Percentiles rank a stretch among this genome's conserved stretches.
phyloP scores from a whole-genome alignment of 2,329 filamentous ascomycete species.

The Ilyonectria robusta region DNA sequence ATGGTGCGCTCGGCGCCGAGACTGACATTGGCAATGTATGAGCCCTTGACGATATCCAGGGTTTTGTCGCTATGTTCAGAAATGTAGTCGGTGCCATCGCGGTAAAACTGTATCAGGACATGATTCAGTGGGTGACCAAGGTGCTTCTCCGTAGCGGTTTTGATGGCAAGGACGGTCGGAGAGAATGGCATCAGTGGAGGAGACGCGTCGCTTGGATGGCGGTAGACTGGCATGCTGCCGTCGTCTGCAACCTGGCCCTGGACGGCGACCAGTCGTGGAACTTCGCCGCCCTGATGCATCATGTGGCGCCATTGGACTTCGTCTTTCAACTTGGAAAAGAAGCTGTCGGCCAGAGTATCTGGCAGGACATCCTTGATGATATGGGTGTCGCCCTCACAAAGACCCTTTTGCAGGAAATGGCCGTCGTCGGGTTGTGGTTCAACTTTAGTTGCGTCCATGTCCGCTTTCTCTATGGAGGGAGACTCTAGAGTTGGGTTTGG shows the following conservation, averaged over 20 bases:
- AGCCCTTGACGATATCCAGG: constrained; percentile 85
- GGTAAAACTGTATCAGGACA: constrained; percentile 92
- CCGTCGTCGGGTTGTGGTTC: constrained; percentile 11
- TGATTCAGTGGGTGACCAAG: constrained; percentile 91
- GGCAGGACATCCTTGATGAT: constrained; percentile 81
- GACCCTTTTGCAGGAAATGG: too few relatives aligned
- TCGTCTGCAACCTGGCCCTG: constrained; percentile 80
- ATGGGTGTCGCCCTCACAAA: constrained; percentile 34
- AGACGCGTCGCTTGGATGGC: constrained; percentile 92
- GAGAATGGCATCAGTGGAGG: constrained; percentile 84
- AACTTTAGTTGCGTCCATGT: constrained; percentile 26
- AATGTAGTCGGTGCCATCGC: constrained; percentile 90
- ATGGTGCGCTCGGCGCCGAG: constrained; percentile 94
- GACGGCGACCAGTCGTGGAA: constrained; percentile 91
- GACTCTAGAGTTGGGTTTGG: constrained; percentile 12
- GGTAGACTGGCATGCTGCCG: constrained; percentile 89
- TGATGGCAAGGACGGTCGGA: constrained; percentile 77
- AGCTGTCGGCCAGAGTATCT: constrained; percentile 64
- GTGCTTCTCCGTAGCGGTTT: constrained; percentile 76
- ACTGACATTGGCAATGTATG: constrained; percentile 92
- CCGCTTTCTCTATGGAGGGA: constrained; percentile 7
- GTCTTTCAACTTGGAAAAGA: constrained; percentile 78
- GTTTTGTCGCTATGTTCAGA: constrained; percentile 98
- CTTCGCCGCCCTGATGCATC: constrained; percentile 91
- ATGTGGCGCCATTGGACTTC: constrained; percentile 93